Evolutionary conservation across 345 rosid genomes (phyloP).

Genomic region (Eucalyptus grandis): DNA sequence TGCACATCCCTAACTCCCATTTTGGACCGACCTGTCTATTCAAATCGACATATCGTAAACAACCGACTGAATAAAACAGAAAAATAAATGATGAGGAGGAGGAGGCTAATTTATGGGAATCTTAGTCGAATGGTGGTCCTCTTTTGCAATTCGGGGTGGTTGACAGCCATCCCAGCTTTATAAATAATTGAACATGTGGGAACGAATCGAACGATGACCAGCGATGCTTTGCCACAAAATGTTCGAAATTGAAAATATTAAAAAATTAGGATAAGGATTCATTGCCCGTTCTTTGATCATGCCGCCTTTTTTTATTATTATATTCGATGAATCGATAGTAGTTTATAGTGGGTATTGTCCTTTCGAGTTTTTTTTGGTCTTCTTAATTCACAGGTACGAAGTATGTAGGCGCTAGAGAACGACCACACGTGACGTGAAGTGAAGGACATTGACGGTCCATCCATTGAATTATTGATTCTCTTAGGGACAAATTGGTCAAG

Average conservation of each 20-base stretch:
- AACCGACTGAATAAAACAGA: not conserved
- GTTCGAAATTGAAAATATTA: not conserved
- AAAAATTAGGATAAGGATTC: not conserved
- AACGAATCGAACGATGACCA: too few relatives aligned
- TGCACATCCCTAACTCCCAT: not conserved
- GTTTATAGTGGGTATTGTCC: not conserved
- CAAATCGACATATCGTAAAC: not conserved
- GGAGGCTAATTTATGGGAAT: not conserved
- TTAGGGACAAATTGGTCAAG: not conserved
- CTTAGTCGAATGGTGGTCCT: not conserved
- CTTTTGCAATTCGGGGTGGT: not conserved
- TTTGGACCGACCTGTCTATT: not conserved
- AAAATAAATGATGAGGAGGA: accelerated
- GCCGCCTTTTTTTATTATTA: not conserved
- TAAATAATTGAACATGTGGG: not conserved
- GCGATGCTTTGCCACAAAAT: not conserved
- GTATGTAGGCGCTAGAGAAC: accelerated
- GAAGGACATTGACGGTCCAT: not conserved
- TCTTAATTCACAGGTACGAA: not conserved
- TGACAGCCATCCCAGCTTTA: not conserved
- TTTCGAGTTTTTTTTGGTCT: not conserved
- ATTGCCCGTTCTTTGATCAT: not conserved
- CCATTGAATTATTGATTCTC: not conserved
- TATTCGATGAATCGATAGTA: not conserved
- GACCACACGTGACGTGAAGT: not conserved